Evolutionary conservation across 2,329 filamentous ascomycete genomes (phyloP).

Genomic region (Diplodia seriata): DNA sequence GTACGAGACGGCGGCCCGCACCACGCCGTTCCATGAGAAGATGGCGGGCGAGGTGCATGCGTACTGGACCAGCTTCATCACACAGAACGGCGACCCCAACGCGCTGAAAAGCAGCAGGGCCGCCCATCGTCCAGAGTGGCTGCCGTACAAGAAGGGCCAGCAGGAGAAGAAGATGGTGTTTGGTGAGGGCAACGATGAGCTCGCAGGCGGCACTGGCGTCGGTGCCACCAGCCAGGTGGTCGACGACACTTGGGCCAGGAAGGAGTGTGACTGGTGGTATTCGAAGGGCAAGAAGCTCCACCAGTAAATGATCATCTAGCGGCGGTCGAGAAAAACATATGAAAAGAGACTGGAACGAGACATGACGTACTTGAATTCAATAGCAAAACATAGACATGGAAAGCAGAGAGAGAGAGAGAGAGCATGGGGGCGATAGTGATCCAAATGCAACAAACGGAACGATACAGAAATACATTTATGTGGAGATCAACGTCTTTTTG

Average conservation of each 20-base stretch:
- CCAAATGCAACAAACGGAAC: not conserved
- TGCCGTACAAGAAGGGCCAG: constrained; percentile 34
- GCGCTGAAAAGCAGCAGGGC: constrained; percentile 37
- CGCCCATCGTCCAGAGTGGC: constrained; percentile 39
- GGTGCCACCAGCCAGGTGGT: constrained; percentile 56
- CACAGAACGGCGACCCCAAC: constrained; percentile 43
- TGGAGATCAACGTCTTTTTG: not conserved
- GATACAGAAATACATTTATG: not conserved
- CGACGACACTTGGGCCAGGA: constrained; percentile 54
- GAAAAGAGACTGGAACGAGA: not conserved
- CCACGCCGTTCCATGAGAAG: constrained; percentile 41
- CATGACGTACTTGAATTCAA: not conserved
- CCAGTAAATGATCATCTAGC: not conserved
- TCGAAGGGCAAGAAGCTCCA: constrained; percentile 51
- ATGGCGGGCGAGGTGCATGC: constrained; percentile 43
- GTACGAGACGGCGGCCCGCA: constrained; percentile 38
- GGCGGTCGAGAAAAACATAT: not conserved
- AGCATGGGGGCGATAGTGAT: not conserved
- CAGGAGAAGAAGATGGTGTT: constrained; percentile 57
- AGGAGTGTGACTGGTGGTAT: constrained; percentile 69
- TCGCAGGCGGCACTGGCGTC: constrained; percentile 43
- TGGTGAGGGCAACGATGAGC: constrained; percentile 66
- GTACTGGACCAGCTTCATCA: constrained; percentile 45
- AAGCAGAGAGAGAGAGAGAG: not conserved
- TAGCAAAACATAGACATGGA: not conserved